These are phyloP conservation scores for Cladosporium velox DNA, from an alignment of 2,329 filamentous ascomycete species.

Conservation along the genomic window DNA sequence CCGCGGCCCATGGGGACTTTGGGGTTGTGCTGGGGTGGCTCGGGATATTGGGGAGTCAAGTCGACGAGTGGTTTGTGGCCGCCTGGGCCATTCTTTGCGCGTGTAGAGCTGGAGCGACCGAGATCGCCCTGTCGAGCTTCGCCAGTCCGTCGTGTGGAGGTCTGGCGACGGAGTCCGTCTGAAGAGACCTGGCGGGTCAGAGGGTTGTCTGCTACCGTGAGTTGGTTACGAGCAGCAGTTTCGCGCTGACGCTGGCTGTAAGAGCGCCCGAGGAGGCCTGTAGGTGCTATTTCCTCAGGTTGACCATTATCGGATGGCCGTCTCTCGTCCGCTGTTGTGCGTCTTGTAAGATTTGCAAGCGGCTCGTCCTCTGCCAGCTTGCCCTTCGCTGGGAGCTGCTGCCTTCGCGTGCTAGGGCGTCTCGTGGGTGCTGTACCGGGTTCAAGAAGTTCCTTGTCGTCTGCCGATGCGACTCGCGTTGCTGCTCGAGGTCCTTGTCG, in stretches of 20 bases:
- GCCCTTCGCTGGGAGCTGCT: constrained; percentile 33
- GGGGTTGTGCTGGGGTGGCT: constrained; percentile 61
- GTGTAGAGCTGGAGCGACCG: constrained; percentile 41
- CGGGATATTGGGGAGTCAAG: constrained; percentile 64
- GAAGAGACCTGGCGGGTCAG: constrained; percentile 45
- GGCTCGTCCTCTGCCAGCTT: constrained; percentile 40
- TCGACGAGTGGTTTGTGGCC: constrained; percentile 66
- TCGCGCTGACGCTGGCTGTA: constrained; percentile 52
- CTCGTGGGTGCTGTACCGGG: constrained; percentile 24
- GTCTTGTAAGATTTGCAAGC: constrained; percentile 33
- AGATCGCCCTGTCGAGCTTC: constrained; percentile 34
- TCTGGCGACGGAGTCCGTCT: constrained; percentile 25
- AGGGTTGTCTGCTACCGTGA: constrained; percentile 60
- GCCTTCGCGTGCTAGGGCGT: constrained; percentile 30
- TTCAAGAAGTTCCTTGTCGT: constrained; percentile 22
- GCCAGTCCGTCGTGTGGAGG: constrained; percentile 22
- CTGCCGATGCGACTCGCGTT: background rate
- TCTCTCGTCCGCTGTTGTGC: constrained; percentile 7
- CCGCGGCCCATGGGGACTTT: constrained; percentile 58
- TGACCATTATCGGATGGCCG: constrained; percentile 19
- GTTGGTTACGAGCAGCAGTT: constrained; percentile 41
- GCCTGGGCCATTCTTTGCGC: constrained; percentile 42
- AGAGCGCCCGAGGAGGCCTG: constrained; percentile 51
- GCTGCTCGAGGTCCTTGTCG: constrained; percentile 15
- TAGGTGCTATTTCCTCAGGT: constrained; percentile 47